Percentiles rank a stretch among this genome's conserved stretches.
These are phyloP conservation scores for Solanum hybrid DNA, from an alignment of 305 asterid genomes.

Conservation along the genomic window DNA sequence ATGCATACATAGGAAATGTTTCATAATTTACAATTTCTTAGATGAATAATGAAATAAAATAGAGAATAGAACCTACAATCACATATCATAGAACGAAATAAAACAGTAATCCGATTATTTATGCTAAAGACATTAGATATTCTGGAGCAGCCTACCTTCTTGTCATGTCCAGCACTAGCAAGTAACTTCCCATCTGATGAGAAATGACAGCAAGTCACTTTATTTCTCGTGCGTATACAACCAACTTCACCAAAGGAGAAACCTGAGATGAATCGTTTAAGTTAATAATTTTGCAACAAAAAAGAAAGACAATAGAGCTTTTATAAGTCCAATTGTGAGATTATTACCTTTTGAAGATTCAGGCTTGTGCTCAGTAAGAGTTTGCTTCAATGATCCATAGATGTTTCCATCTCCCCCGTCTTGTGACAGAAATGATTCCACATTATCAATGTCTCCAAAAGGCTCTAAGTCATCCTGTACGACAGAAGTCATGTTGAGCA, in stretches of 20 bases:
- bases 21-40: slow-evolving; percentile 2
- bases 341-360: slow-evolving; percentile 68
- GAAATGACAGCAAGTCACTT: slow-evolving; percentile 94
- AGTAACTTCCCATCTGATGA: slow-evolving; percentile 96
- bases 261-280: slow-evolving; percentile 32
- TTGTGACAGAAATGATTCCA: slow-evolving; percentile 65
- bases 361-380: slow-evolving; percentile 63
- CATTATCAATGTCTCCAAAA: slow-evolving; percentile 78
- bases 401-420: slow-evolving; percentile 84
- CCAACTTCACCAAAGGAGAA: slow-evolving; percentile 91
- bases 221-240: slow-evolving; percentile 81
- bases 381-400: slow-evolving; percentile 66
- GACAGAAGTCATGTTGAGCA: background rate
- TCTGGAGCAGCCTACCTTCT: slow-evolving; percentile 25
- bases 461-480: slow-evolving; percentile 76
- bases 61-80: background rate
- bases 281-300: background rate
- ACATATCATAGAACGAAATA: background rate
- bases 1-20: slow-evolving; percentile 2
- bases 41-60: background rate
- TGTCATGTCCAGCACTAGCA: slow-evolving; percentile 96
- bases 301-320: background rate
- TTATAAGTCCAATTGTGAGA: background rate
- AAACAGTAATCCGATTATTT: background rate
- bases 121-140: background rate